Conservation (phyloP, 106 monocot species). For the Dactylorhiza incarnata region DNA sequence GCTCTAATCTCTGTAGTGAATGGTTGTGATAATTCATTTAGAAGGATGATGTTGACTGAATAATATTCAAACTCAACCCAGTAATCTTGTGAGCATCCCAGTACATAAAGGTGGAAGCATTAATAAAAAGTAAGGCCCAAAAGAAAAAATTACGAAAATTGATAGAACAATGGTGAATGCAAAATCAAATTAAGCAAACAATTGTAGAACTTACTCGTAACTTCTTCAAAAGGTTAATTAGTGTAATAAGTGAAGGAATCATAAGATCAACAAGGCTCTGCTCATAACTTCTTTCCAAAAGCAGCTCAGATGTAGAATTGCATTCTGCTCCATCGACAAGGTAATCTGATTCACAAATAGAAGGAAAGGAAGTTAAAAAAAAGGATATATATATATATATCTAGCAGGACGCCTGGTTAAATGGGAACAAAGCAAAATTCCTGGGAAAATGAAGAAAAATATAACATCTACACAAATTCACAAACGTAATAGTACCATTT, state of each 20-base stretch:
- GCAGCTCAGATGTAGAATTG: slow-evolving; percentile 80
- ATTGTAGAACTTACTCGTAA: slow-evolving; percentile 44
- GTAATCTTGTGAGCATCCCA: not conserved
- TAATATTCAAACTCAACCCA: not conserved
- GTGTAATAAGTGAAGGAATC: slow-evolving; percentile 67
- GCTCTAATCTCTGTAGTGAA: too few species aligned
- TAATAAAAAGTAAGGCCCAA: not conserved
- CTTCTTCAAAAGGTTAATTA: slow-evolving; percentile 66
- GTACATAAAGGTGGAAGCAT: not conserved
- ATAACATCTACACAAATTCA: not conserved
- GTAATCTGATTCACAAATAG: slow-evolving; percentile 57
- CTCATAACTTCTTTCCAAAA: slow-evolving; percentile 69
- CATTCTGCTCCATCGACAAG: slow-evolving; percentile 93
- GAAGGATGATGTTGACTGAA: too few species aligned
- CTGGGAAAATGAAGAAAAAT: not conserved
- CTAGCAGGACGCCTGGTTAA: not conserved
- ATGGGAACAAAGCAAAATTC: not conserved
- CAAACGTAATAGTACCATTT: not conserved
- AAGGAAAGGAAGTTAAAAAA: not conserved
- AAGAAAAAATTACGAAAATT: not conserved
- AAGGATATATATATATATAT: not conserved
- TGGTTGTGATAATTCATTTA: too few species aligned
- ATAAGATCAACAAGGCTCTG: slow-evolving; percentile 74
- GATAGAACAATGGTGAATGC: not conserved
- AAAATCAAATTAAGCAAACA: not conserved